These are phyloP conservation scores for Colletotrichum sp. DNA, from an alignment of 2,329 filamentous ascomycete genomes.

Conservation along the genomic window DNA sequence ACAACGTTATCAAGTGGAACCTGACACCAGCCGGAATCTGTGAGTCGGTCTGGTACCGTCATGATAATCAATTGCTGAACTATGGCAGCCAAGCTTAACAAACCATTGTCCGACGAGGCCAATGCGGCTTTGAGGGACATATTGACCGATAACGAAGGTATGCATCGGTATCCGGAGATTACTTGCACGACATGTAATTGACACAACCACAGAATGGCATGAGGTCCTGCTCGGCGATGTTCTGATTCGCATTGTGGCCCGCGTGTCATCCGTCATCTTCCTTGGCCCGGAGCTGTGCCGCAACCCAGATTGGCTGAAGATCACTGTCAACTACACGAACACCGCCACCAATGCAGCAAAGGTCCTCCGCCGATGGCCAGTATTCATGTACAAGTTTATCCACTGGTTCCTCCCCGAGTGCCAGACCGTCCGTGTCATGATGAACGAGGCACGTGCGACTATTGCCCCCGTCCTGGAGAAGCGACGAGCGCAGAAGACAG, in stretches of 20 bases:
- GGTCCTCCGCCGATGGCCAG: slow-evolving; percentile 21
- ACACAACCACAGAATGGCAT: slow-evolving; percentile 14
- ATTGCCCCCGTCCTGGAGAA: slow-evolving; percentile 21
- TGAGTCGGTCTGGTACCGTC: neutral
- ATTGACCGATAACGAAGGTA: neutral
- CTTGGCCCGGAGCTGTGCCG: slow-evolving; percentile 24
- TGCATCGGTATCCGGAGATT: neutral
- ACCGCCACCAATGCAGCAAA: neutral
- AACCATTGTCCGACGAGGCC: neutral
- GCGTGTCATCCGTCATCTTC: slow-evolving; percentile 27
- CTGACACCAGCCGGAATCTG: neutral
- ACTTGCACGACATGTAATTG: neutral
- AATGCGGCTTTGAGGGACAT: neutral
- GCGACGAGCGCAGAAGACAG: slow-evolving; percentile 16
- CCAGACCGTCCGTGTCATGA: slow-evolving; percentile 5
- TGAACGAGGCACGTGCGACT: neutral
- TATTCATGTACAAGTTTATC: slow-evolving; percentile 16
- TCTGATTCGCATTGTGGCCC: slow-evolving; percentile 15
- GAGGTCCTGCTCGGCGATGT: slow-evolving; percentile 4
- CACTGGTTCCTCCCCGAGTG: slow-evolving; percentile 24
- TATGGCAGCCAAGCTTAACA: neutral
- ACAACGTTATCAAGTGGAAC: slow-evolving; percentile 17
- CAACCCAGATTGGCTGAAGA: slow-evolving; percentile 24
- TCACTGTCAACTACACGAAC: slow-evolving; percentile 13
- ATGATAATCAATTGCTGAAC: neutral